These are phyloP conservation scores for Populus hybrid DNA, from an alignment of 441 rosid species.

Conservation along the genomic window DNA sequence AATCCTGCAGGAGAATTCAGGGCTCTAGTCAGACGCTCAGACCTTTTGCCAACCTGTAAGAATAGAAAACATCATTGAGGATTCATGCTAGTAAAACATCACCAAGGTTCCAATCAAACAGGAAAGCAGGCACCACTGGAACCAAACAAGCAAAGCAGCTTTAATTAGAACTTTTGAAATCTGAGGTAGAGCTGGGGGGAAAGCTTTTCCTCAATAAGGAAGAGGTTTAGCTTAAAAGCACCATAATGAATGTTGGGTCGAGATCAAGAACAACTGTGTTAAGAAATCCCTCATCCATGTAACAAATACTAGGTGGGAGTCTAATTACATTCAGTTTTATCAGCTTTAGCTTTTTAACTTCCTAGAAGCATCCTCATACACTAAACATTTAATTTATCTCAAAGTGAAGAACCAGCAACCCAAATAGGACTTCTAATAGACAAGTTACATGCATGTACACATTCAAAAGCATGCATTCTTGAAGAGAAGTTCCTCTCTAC, in stretches of 20 bases:
- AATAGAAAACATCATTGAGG: not conserved
- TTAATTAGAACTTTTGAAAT: not conserved
- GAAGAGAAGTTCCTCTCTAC: not conserved
- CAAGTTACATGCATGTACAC: not conserved
- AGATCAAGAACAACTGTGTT: not conserved
- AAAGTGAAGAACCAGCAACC: not conserved
- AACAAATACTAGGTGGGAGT: not conserved
- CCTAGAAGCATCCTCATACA: not conserved
- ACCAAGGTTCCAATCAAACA: not conserved
- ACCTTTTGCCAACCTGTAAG: constrained; percentile 72
- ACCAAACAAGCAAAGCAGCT: not conserved
- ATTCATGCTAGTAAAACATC: constrained; percentile 6
- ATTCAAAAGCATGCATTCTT: not conserved
- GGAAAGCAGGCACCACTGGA: not conserved
- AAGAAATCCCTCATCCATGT: not conserved
- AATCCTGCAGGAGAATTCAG: constrained; percentile 73
- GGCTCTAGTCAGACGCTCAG: constrained; percentile 50
- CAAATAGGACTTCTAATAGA: not conserved
- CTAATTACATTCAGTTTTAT: not conserved
- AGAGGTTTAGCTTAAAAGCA: not conserved
- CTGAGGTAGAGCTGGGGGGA: not conserved
- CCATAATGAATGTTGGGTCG: not conserved
- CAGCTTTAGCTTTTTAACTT: not conserved
- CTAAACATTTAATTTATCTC: not conserved
- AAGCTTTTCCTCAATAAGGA: not conserved